Conservation (phyloP, 139 green algal species). For the Mesostigma viride region DNA sequence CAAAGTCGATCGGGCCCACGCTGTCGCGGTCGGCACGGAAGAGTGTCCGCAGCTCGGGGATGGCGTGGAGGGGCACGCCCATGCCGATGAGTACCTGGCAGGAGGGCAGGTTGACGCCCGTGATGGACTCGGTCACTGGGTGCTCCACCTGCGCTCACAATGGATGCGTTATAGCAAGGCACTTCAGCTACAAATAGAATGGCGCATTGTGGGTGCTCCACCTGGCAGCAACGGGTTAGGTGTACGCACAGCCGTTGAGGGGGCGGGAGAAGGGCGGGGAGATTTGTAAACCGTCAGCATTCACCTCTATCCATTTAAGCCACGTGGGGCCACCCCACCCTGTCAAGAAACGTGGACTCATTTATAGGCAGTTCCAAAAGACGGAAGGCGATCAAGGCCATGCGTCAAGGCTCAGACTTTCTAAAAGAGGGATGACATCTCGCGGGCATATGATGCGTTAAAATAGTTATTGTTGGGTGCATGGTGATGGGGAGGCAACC, state of each 20-base stretch:
- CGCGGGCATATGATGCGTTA: no score
- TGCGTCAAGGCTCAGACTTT: no score
- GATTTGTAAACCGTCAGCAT: neutral
- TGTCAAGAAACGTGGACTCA: no score
- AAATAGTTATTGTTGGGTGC: no score
- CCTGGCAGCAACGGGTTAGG: neutral
- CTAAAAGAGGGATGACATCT: no score
- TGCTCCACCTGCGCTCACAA: conserved; percentile 71
- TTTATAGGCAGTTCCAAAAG: no score
- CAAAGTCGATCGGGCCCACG: conserved; percentile 56
- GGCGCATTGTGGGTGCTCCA: no score
- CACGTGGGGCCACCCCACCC: no score
- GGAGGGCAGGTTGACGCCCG: conserved; percentile 77
- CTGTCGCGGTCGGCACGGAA: conserved; percentile 36
- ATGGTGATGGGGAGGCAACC: no score
- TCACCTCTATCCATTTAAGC: no score
- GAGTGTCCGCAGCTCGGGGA: conserved; percentile 69
- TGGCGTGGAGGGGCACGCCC: conserved; percentile 78
- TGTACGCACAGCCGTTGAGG: conserved; percentile 7
- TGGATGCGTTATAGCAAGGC: neutral
- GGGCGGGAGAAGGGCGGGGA: neutral
- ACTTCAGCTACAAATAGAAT: no score
- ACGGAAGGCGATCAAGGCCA: no score
- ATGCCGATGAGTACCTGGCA: conserved; percentile 82
- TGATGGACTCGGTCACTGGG: conserved; percentile 95